Percentiles rank a stretch among this genome's conserved stretches.
These are phyloP conservation scores for Amyloporia xantha DNA, from an alignment of 768 basidiomycete genomes.

Conservation along the genomic window DNA sequence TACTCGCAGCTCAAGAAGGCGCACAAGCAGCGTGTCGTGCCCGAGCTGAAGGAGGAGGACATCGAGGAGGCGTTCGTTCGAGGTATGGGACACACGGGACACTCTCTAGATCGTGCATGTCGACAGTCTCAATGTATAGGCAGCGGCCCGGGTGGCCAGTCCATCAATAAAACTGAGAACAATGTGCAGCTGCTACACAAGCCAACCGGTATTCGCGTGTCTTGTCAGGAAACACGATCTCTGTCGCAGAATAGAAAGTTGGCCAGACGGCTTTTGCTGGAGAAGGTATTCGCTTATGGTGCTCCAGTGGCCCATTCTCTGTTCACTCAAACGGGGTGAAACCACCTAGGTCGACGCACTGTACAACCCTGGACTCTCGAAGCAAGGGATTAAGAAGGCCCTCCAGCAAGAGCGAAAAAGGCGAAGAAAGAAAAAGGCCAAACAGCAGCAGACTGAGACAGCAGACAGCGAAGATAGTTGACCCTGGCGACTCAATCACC, in stretches of 20 bases:
- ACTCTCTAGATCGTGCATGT: not conserved
- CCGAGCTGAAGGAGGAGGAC: slow-evolving; percentile 70
- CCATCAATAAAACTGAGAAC: slow-evolving; percentile 91
- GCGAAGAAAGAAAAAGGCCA: slow-evolving; percentile 70
- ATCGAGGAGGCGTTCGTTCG: slow-evolving; percentile 84
- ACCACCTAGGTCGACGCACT: slow-evolving; percentile 66
- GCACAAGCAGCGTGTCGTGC: slow-evolving; percentile 54
- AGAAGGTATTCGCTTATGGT: slow-evolving; percentile 49
- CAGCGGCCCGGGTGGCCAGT: slow-evolving; percentile 93
- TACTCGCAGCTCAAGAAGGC: slow-evolving; percentile 70
- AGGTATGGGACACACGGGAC: slow-evolving; percentile 36
- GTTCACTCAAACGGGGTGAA: no score
- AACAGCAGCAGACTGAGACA: slow-evolving; percentile 40
- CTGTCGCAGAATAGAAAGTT: slow-evolving; percentile 70
- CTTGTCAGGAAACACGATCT: slow-evolving; percentile 86
- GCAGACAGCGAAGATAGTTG: not conserved
- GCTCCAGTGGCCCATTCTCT: no score
- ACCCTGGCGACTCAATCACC: no score
- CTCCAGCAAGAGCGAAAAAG: slow-evolving; percentile 73
- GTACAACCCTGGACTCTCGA: slow-evolving; percentile 72
- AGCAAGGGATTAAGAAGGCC: slow-evolving; percentile 58
- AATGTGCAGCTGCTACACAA: slow-evolving; percentile 87
- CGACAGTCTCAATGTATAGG: slow-evolving; percentile 39
- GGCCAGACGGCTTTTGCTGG: slow-evolving; percentile 65
- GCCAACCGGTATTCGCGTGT: slow-evolving; percentile 81